Percentiles rank a stretch among this genome's conserved stretches.
Conservation (phyloP, 148 eudicot genomes). For the Selenicereus undatus region DNA sequence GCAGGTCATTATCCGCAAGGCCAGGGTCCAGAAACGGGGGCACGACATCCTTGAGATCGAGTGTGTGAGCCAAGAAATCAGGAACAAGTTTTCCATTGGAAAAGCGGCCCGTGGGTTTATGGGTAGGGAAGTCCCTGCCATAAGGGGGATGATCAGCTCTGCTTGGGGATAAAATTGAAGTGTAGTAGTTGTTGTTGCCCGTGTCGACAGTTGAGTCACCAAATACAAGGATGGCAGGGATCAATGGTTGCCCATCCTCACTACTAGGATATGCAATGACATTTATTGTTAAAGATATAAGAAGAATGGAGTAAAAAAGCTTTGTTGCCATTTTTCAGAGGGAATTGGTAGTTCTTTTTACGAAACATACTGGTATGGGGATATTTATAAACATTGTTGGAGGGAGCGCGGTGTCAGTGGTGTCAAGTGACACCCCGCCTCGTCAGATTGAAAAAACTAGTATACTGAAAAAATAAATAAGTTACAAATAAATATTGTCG, state of each 20-base stretch:
- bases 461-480: no score
- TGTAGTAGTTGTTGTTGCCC: constrained; percentile 53
- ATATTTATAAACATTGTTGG: no score
- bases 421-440: no score
- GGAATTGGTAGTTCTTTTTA: neutral
- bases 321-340: constrained; percentile 16
- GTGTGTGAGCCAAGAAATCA: constrained; percentile 39
- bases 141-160: constrained; percentile 58
- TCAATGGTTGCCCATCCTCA: constrained; percentile 23
- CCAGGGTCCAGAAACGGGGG: constrained; percentile 43
- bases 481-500: no score
- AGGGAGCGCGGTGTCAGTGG: no score
- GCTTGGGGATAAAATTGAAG: constrained; percentile 25
- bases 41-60: constrained; percentile 37
- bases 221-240: constrained; percentile 53
- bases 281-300: neutral
- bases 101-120: constrained; percentile 51
- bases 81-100: constrained; percentile 47
- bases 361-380: no score
- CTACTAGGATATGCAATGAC: neutral
- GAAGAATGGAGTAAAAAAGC: neutral
- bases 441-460: no score
- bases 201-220: constrained; percentile 70
- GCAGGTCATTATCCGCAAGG: constrained; percentile 26
- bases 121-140: constrained; percentile 44